Percentiles rank a stretch among this genome's conserved stretches.
phyloP scores from a whole-genome alignment of 2,329 filamentous ascomycete species.

The Penicillium sp. region DNA sequence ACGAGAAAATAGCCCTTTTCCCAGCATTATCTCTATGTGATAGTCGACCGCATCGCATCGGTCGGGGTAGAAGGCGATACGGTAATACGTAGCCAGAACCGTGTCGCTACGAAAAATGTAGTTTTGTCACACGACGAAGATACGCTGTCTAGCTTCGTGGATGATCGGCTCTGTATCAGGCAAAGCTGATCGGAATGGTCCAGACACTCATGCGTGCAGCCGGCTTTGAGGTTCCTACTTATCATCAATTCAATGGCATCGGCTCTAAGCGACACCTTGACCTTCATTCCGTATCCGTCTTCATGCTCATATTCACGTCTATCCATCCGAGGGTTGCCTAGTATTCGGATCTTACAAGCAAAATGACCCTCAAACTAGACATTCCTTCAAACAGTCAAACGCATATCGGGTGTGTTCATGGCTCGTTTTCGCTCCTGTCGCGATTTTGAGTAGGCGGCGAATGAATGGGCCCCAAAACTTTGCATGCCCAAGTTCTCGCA shows the following conservation, averaged over 20 bases:
- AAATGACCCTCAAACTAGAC: not conserved
- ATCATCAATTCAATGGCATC: not conserved
- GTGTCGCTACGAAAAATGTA: not conserved
- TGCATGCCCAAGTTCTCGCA: not conserved
- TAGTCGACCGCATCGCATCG: not conserved
- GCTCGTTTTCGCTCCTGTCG: not conserved
- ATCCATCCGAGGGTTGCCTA: not conserved
- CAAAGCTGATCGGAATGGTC: not conserved
- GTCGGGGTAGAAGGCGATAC: not conserved
- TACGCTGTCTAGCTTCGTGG: not conserved
- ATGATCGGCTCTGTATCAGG: not conserved
- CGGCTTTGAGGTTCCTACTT: not conserved
- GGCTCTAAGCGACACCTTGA: not conserved
- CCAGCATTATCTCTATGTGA: not conserved
- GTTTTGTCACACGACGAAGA: not conserved
- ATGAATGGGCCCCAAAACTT: not conserved
- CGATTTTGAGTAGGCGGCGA: not conserved
- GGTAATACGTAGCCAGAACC: not conserved
- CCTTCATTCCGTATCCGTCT: not conserved
- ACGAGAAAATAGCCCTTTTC: not conserved
- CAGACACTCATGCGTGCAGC: not conserved
- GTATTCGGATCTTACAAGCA: not conserved
- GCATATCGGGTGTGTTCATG: not conserved
- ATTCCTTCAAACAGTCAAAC: not conserved
- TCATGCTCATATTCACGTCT: not conserved